phyloP scores from a whole-genome alignment of 2,329 filamentous ascomycete genomes.

The Pyrenochaeta sp. region DNA sequence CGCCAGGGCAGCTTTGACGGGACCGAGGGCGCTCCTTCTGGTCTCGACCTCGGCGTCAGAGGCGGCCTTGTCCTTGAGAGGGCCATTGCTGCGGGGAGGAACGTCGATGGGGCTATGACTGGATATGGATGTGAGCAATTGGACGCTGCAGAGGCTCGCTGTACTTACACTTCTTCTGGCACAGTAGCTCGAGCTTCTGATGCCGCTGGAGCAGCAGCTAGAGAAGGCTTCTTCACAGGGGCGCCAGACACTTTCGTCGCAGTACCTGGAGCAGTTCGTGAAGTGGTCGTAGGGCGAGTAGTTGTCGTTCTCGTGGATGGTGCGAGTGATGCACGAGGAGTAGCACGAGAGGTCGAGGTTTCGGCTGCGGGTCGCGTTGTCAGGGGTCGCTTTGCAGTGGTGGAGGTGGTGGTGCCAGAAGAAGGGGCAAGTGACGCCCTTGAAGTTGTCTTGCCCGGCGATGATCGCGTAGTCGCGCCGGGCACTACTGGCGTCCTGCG shows the following conservation, averaged over 20 bases:
- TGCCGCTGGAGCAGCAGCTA: conserved; percentile 20
- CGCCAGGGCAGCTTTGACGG: conserved; percentile 40
- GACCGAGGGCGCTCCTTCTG: conserved; percentile 33
- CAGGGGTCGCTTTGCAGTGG: conserved; percentile 40
- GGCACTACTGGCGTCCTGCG: conserved; percentile 35
- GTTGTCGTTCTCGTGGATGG: conserved; percentile 30
- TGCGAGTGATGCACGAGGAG: conserved; percentile 41
- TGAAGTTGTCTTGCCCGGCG: conserved; percentile 32
- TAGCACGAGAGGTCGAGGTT: conserved; percentile 28
- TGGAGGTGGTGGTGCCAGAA: conserved; percentile 19
- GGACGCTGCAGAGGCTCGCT: neutral
- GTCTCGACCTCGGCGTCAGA: conserved; percentile 48
- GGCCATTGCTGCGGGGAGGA: conserved; percentile 31
- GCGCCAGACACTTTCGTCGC: conserved; percentile 30
- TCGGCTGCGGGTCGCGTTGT: conserved; percentile 37
- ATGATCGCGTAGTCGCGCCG: conserved; percentile 28
- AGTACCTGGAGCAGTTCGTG: conserved; percentile 27
- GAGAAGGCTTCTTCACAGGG: conserved; percentile 43
- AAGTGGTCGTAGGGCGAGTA: conserved; percentile 33
- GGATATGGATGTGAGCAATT: neutral
- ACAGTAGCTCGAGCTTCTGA: conserved; percentile 12
- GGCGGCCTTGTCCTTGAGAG: conserved; percentile 44
- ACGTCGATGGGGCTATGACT: conserved; percentile 33
- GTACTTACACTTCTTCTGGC: conserved; percentile 14
- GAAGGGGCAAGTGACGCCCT: conserved; percentile 26